Evolutionary conservation across 306 rosid species (phyloP).

Genomic region (Aeschynomene evenia): DNA sequence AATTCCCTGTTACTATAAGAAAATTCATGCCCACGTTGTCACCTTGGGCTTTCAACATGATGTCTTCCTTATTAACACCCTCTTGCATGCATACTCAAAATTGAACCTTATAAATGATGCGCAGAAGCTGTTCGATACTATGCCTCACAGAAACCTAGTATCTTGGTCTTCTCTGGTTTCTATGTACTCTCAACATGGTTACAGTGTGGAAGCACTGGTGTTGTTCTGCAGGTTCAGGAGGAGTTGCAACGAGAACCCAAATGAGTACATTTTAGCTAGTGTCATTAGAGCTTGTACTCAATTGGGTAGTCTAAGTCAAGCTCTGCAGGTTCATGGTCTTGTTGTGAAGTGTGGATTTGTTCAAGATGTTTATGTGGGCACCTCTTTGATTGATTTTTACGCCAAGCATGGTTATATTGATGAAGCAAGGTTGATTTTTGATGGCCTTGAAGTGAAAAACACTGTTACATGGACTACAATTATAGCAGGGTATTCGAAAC

Average conservation of each 20-base stretch:
- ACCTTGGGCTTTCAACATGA: slow-evolving; percentile 56
- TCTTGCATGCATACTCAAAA: slow-evolving; percentile 46
- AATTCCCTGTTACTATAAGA: slow-evolving; percentile 35
- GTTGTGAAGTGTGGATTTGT: slow-evolving; percentile 59
- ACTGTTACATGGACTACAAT: slow-evolving; percentile 80
- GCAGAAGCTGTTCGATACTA: slow-evolving; percentile 59
- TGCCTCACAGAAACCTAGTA: slow-evolving; percentile 64
- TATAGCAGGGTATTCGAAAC: slow-evolving; percentile 65
- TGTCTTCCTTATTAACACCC: slow-evolving; percentile 64
- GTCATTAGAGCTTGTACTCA: slow-evolving; percentile 64
- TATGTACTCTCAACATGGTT: slow-evolving; percentile 58
- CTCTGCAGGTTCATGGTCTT: slow-evolving; percentile 63
- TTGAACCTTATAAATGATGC: slow-evolving; percentile 42
- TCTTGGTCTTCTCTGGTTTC: slow-evolving; percentile 87
- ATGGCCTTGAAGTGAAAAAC: slow-evolving; percentile 50
- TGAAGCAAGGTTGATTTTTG: slow-evolving; percentile 67
- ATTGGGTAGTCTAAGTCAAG: slow-evolving; percentile 45
- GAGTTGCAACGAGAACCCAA: slow-evolving; percentile 48
- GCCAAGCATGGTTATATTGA: slow-evolving; percentile 55
- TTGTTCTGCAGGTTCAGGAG: slow-evolving; percentile 51
- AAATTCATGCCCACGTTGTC: slow-evolving; percentile 61
- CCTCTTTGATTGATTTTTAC: slow-evolving; percentile 77
- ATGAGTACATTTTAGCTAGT: slow-evolving; percentile 76
- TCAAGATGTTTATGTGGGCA: slow-evolving; percentile 76
- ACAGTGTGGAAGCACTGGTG: slow-evolving; percentile 47